These are phyloP conservation scores for Botrytis elliptica DNA, from an alignment of 2,329 filamentous ascomycete genomes.

Conservation along the genomic window DNA sequence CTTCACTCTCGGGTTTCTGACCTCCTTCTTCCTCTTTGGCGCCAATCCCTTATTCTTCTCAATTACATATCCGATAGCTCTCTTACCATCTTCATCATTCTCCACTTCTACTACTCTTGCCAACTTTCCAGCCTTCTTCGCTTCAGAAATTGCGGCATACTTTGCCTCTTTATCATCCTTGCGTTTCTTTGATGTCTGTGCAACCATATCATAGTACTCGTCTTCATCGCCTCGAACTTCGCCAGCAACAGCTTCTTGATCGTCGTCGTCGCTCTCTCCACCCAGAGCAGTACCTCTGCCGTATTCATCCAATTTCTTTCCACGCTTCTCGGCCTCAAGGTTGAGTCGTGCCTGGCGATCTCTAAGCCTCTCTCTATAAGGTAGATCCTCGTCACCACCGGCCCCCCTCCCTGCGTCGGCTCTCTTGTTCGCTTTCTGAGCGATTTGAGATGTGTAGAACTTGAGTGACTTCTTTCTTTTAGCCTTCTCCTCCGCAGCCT, in stretches of 20 bases:
- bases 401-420: constrained; percentile 69
- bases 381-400: constrained; percentile 79
- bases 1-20: constrained; percentile 93
- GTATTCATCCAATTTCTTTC: constrained; percentile 60
- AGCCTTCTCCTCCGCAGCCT: constrained; percentile 82
- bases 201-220: constrained; percentile 89
- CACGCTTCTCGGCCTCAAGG: constrained; percentile 82
- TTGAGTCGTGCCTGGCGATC: constrained; percentile 86
- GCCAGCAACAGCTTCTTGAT: constrained; percentile 45
- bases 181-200: constrained; percentile 67
- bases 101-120: constrained; percentile 64
- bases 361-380: constrained; percentile 81
- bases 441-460: constrained; percentile 98
- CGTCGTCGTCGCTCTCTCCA: constrained; percentile 49
- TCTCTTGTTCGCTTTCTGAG: constrained; percentile 88
- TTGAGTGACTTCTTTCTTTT: constrained; percentile 86
- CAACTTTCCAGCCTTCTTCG: constrained; percentile 60
- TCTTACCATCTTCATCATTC: constrained; percentile 78
- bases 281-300: constrained; percentile 64
- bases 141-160: constrained; percentile 55
- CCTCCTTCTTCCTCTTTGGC: constrained; percentile 88
- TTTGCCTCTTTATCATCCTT: constrained; percentile 67
- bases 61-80: constrained; percentile 90
- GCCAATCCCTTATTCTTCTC: constrained; percentile 97
- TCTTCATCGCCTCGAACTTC: constrained; percentile 49